Conservation (phyloP, 495 filamentous ascomycete genomes). For the Daldinia vernicosa region DNA sequence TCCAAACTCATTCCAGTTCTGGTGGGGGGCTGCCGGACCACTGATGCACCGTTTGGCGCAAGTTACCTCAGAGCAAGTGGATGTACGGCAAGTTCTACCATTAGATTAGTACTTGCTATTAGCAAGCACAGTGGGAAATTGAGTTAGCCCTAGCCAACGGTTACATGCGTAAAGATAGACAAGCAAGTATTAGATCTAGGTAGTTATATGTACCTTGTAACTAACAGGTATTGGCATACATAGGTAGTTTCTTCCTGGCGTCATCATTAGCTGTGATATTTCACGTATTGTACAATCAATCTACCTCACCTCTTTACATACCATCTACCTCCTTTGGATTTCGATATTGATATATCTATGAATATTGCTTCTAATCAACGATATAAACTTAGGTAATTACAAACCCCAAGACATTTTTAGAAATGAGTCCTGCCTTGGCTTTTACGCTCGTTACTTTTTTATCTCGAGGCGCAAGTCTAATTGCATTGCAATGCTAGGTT, state of each 20-base stretch:
- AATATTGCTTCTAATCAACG: background rate
- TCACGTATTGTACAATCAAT: conserved; percentile 8
- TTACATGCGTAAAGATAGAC: conserved; percentile 20
- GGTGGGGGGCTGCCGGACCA: conserved; percentile 22
- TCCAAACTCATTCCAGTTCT: conserved; percentile 40
- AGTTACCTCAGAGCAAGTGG: background rate
- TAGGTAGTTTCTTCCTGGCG: conserved; percentile 30
- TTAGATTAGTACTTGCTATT: background rate
- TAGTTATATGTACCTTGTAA: background rate
- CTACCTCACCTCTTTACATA: background rate
- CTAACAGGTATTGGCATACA: no score
- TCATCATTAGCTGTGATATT: conserved; percentile 40
- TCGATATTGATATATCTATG: background rate
- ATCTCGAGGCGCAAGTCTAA: conserved; percentile 10
- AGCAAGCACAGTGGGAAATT: background rate
- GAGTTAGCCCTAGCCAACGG: conserved; percentile 14
- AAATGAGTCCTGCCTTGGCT: conserved; percentile 19
- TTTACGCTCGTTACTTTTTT: conserved; percentile 15
- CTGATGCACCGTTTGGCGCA: conserved; percentile 1
- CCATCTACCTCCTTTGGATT: background rate
- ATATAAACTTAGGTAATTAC: background rate
- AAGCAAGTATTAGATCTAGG: background rate
- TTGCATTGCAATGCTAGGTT: background rate
- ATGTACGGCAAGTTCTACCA: background rate
- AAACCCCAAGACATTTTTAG: conserved; percentile 4